Conservation (phyloP, 192 early-diverging fungal genomes). For the Coemansia sp. region DNA sequence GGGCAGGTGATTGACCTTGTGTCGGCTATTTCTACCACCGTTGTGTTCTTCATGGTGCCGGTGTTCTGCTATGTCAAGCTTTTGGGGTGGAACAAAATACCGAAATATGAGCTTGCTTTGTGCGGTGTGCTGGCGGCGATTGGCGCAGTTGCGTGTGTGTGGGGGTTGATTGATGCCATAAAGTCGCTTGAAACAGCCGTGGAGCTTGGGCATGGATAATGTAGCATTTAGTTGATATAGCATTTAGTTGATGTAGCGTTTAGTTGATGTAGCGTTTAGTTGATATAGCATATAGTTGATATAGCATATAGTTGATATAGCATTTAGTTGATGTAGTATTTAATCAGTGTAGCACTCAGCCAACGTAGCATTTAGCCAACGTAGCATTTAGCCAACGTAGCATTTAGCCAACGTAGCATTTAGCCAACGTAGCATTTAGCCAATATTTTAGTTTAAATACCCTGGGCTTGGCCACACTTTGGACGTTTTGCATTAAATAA, state of each 20-base stretch:
- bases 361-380: too few species aligned
- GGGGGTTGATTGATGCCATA: conserved; percentile 48
- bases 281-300: too few species aligned
- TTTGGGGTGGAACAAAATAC: conserved; percentile 61
- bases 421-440: not conserved
- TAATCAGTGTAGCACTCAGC: too few species aligned
- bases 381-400: too few species aligned
- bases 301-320: too few species aligned
- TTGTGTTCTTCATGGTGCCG: conserved; percentile 84
- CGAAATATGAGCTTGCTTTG: conserved; percentile 37
- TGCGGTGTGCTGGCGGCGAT: conserved; percentile 33
- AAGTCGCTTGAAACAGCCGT: conserved; percentile 35
- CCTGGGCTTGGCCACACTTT: not conserved
- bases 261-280: too few species aligned
- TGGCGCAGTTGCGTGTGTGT: conserved; percentile 45
- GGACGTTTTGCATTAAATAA: not conserved
- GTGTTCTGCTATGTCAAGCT: conserved; percentile 75
- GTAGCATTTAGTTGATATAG: not conserved
- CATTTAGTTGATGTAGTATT: not conserved
- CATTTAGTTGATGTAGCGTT: not conserved
- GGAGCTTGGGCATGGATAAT: not conserved
- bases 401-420: not conserved
- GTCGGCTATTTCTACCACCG: conserved; percentile 74
- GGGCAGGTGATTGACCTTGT: conserved; percentile 75
- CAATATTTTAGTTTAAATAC: not conserved